Evolutionary conservation across 208 protist genomes (phyloP), one percentile per base, ranked within the genome.

Genomic region (Novymonas esmeraldas): DNA sequence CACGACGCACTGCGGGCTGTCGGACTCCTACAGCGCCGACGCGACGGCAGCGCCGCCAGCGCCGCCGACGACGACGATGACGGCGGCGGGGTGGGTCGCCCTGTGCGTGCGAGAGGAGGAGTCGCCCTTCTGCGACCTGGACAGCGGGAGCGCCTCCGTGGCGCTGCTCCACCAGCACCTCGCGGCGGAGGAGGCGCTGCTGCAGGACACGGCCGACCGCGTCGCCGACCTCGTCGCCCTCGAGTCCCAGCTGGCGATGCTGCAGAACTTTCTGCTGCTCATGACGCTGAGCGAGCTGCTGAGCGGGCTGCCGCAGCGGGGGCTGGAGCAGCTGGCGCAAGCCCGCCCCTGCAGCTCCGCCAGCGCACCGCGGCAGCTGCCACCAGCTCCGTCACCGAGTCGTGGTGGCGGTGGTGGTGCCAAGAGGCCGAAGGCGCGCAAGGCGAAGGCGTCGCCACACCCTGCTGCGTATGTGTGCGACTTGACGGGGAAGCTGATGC

Each of bases 401-500:
- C n/a, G n/a, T n/a, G n/a, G n/a, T n/a, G n/a, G n/a, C n/a, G n/a
- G n/a, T n/a, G n/a, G n/a, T n/a, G n/a, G n/a, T n/a, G n/a, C 10
- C 18, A 28, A 2, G 52, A 49, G 38, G n/a, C 34, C 42, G 59
- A 66, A 49, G 44, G 49, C 31, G 31, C 20, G 44, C 36, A 79
- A 70, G 54, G 62, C 74, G 44, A 49, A 92, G 89, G 41, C 39
- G 39, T 44, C 56, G 66, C 78, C 80, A 41, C 79, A 96, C 67
- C 91, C 91, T 13, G 34, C 63, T 6, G 60, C 82, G 67, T 96
- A 89, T 70, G 81, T 87, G 50, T 96, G 91, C 56, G 73, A 88
- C 57, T 68, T 96, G 73, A 94, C 88, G 18, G 83, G 85, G 3
- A 93, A 92, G 81, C 62, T 96, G n/a, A 94, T 96, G 91, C 76